These are phyloP conservation scores for Starmerella apis DNA, from an alignment of 805 yeast genomes.

Conservation along the genomic window DNA sequence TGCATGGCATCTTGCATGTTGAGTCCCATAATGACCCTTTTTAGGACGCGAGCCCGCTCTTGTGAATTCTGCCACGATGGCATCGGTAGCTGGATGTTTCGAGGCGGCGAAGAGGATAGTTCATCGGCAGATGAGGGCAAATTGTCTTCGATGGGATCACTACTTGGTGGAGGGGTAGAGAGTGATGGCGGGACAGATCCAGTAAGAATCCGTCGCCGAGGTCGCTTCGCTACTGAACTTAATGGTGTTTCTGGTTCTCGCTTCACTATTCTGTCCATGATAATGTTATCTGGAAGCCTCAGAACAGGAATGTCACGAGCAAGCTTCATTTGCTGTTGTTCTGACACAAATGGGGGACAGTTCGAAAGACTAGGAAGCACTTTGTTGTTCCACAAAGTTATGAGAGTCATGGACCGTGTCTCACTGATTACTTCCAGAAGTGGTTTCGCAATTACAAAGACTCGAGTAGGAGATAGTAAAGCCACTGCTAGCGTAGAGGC, in stretches of 20 bases:
- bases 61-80: conserved; percentile 12
- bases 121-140: conserved; percentile 9
- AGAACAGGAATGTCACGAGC: conserved; percentile 6
- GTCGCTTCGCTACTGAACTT: conserved; percentile 9
- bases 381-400: conserved; percentile 18
- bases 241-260: conserved; percentile 6
- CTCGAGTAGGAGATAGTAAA: conserved; percentile 3
- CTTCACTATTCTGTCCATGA: not conserved
- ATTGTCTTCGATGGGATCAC: conserved; percentile 13
- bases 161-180: conserved; percentile 19
- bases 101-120: conserved; percentile 21
- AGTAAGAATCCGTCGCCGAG: conserved; percentile 14
- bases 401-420: conserved; percentile 1
- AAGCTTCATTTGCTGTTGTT: not conserved
- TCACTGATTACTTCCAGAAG: conserved; percentile 6
- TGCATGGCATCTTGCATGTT: conserved; percentile 20
- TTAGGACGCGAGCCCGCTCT: conserved; percentile 20
- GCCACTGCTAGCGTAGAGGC: conserved; percentile 5
- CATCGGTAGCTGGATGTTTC: not conserved
- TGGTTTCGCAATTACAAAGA: conserved; percentile 14
- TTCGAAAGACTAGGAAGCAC: conserved; percentile 1
- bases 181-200: conserved; percentile 14
- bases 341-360: conserved; percentile 15
- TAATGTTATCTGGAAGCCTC: not conserved
- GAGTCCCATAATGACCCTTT: conserved; percentile 20